These are phyloP conservation scores for Xylariaceae sp. DNA, from an alignment of 2,329 filamentous ascomycete genomes.

Conservation along the genomic window DNA sequence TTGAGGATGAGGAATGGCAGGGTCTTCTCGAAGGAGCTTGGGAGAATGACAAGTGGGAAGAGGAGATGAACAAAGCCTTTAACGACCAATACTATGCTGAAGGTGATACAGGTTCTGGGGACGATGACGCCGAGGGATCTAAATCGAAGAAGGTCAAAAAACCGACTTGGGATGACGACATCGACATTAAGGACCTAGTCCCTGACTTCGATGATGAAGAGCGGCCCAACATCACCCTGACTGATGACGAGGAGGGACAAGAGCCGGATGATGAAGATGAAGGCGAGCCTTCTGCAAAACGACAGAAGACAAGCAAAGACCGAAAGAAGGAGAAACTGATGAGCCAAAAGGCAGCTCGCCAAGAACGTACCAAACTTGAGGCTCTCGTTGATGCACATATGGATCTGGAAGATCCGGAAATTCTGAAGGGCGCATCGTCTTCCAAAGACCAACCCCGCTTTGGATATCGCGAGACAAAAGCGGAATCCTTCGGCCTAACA, in stretches of 20 bases:
- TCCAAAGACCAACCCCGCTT: constrained; percentile 50
- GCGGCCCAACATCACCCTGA: constrained; percentile 51
- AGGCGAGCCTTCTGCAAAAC: constrained; percentile 45
- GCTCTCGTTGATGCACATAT: constrained; percentile 79
- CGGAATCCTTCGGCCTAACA: constrained; percentile 84
- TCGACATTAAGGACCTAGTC: constrained; percentile 89
- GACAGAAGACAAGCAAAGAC: constrained; percentile 58
- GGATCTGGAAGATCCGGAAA: constrained; percentile 64
- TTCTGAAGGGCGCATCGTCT: constrained; percentile 39
- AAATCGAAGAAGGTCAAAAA: constrained; percentile 69
- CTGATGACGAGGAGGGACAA: constrained; percentile 47
- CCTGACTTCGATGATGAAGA: constrained; percentile 76
- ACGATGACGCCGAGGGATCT: constrained; percentile 46
- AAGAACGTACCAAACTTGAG: constrained; percentile 80
- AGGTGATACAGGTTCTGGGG: constrained; percentile 60
- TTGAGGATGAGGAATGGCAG: constrained; percentile 76
- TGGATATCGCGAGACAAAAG: constrained; percentile 92
- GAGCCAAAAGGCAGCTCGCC: constrained; percentile 68
- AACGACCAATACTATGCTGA: constrained; percentile 87
- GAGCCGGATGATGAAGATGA: constrained; percentile 41
- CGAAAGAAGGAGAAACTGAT: constrained; percentile 55
- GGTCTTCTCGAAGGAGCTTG: constrained; percentile 82
- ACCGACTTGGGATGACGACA: constrained; percentile 93
- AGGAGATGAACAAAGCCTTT: constrained; percentile 84
- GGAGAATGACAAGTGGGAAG: constrained; percentile 86